Conservation (phyloP, 495 filamentous ascomycete species). For the Achaetomiella virescens region DNA sequence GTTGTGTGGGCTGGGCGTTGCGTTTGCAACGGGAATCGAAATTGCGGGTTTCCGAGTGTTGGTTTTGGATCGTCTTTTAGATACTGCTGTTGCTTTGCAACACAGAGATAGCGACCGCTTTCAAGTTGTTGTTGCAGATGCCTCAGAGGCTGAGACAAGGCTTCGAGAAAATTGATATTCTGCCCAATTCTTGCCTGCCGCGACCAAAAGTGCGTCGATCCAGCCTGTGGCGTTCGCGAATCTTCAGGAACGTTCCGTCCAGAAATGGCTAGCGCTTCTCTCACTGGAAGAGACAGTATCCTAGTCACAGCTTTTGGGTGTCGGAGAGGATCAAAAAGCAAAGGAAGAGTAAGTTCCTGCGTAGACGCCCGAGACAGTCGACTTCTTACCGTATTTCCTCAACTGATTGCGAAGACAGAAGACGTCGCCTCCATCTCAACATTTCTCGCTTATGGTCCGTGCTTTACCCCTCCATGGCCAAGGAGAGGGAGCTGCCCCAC, state of each 20-base stretch:
- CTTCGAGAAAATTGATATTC: background rate
- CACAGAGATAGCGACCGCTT: background rate
- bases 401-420: too few species aligned
- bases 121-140: background rate
- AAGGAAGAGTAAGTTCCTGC: background rate
- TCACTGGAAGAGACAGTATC: slow-evolving; percentile 3
- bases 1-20: background rate
- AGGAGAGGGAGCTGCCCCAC: slow-evolving; percentile 23
- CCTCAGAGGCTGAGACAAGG: background rate
- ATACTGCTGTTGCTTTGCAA: background rate
- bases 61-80: too few species aligned
- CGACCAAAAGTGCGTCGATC: slow-evolving; percentile 2
- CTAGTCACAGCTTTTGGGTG: too few species aligned
- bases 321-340: too few species aligned
- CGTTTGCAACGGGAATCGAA: background rate
- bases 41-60: too few species aligned
- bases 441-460: slow-evolving; percentile 12
- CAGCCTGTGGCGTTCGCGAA: slow-evolving; percentile 17
- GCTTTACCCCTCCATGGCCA: slow-evolving; percentile 24
- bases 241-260: slow-evolving; percentile 32
- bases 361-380: too few species aligned
- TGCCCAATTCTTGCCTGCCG: slow-evolving; percentile 6
- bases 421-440: background rate
- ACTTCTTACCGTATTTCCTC: too few species aligned
- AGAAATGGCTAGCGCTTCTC: slow-evolving; percentile 14